Percentiles rank a stretch among this genome's conserved stretches.
Evolutionary conservation across 257 asterid species (phyloP).

Genomic region (Handroanthus guayacan): DNA sequence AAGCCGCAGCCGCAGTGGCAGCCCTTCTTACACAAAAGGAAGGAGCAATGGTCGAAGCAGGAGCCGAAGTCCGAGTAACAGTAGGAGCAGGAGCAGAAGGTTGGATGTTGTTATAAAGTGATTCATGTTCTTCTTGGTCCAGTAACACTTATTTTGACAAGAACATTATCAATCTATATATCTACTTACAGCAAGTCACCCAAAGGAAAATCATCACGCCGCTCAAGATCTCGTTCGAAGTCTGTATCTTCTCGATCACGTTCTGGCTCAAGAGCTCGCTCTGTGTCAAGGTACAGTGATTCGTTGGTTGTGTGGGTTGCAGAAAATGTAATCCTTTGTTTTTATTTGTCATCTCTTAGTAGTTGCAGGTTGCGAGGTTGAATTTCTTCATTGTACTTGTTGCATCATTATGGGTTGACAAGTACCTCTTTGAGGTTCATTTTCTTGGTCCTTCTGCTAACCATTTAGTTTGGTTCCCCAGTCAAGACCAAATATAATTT

Average conservation of each 20-base stretch:
- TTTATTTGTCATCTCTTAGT: background rate
- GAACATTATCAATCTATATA: conserved; percentile 23
- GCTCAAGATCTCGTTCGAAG: conserved; percentile 74
- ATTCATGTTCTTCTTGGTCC: conserved; percentile 16
- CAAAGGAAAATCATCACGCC: conserved; percentile 71
- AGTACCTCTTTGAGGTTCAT: background rate
- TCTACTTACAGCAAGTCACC: conserved; percentile 86
- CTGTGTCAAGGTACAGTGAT: conserved; percentile 66
- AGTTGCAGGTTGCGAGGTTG: background rate
- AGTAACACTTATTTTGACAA: background rate
- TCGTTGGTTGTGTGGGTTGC: conserved; percentile 33
- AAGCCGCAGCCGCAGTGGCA: conserved; percentile 78
- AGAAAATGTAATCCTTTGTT: background rate
- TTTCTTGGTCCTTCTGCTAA: background rate
- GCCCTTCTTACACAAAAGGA: conserved; percentile 77
- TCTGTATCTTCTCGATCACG: conserved; percentile 54
- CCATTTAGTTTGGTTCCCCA: background rate
- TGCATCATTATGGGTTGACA: background rate
- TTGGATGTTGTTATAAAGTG: conserved; percentile 27
- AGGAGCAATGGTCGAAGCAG: conserved; percentile 70
- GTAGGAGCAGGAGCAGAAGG: conserved; percentile 94
- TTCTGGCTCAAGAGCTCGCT: conserved; percentile 62
- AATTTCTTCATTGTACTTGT: background rate
- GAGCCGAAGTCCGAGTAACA: conserved; percentile 68
- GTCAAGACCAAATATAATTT: conserved; percentile 1